These are phyloP conservation scores for Psidium friedrichsthalianum DNA, from an alignment of 345 rosid species.

Conservation along the genomic window DNA sequence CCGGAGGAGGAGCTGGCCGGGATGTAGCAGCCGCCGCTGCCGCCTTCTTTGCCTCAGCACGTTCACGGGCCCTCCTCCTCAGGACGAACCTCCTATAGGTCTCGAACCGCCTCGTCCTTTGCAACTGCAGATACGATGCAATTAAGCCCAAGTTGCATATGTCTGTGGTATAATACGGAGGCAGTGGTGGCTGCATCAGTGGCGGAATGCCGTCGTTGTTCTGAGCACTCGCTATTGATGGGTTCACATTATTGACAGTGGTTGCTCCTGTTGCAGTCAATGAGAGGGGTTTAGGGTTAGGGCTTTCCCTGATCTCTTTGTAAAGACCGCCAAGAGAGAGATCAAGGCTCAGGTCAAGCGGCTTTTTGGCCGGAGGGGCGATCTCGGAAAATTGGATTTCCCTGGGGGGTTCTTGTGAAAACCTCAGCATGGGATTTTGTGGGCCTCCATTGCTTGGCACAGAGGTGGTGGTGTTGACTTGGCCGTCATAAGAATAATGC, in stretches of 20 bases:
- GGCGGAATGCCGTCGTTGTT: background rate
- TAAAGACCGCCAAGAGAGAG: background rate
- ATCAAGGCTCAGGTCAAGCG: background rate
- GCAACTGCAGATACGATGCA: background rate
- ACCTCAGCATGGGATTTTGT: background rate
- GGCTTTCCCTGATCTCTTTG: background rate
- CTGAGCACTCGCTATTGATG: background rate
- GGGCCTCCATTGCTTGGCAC: background rate
- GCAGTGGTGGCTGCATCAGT: background rate
- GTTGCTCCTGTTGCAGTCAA: background rate
- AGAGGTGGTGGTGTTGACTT: background rate
- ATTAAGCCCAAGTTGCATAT: background rate
- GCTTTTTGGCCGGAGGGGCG: background rate
- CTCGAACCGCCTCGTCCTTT: background rate
- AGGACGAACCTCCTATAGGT: background rate
- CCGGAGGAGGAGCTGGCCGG: background rate
- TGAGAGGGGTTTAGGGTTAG: background rate
- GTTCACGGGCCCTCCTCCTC: background rate
- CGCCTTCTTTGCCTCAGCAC: background rate
- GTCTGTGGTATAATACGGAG: background rate
- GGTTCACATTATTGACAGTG: background rate
- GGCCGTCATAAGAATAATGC: background rate
- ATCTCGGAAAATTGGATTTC: background rate
- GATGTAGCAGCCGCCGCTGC: background rate
- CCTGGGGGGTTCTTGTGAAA: background rate